phyloP scores from a whole-genome alignment of 192 early-diverging fungal species.

The Rhizoclosmatium sp. region DNA sequence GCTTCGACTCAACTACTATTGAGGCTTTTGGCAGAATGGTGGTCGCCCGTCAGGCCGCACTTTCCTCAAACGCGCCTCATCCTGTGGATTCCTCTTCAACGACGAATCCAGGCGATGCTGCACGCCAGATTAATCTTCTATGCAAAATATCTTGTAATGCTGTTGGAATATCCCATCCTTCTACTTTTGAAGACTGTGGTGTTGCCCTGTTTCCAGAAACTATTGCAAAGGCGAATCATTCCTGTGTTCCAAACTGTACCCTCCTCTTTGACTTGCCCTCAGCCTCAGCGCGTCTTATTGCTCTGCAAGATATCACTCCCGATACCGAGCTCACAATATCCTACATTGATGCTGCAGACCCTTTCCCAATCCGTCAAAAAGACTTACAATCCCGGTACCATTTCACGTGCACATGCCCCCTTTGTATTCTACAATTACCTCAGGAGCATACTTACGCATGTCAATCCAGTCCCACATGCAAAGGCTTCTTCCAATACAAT shows the following conservation, averaged over 20 bases:
- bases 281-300: not conserved
- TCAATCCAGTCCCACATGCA: not conserved
- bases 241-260: slow-evolving; percentile 4
- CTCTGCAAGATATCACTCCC: not conserved
- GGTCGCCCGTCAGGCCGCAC: not conserved
- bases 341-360: not conserved
- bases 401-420: not conserved
- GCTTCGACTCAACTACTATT: not conserved
- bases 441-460: not conserved
- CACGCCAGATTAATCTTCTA: not conserved
- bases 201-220: not conserved
- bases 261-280: not conserved
- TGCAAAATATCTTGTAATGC: slow-evolving; percentile 5
- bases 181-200: not conserved
- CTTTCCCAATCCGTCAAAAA: not conserved
- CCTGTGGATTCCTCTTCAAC: not conserved
- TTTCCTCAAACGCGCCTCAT: not conserved
- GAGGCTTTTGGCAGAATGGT: not conserved
- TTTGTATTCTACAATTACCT: not conserved
- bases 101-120: not conserved
- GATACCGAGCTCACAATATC: not conserved
- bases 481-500: not conserved
- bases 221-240: not conserved
- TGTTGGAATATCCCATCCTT: not conserved
- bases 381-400: not conserved